Percentiles rank a stretch among this genome's conserved stretches.
Conservation (phyloP, 1,284 basidiomycete genomes). For the Rhodotorula sp. region DNA sequence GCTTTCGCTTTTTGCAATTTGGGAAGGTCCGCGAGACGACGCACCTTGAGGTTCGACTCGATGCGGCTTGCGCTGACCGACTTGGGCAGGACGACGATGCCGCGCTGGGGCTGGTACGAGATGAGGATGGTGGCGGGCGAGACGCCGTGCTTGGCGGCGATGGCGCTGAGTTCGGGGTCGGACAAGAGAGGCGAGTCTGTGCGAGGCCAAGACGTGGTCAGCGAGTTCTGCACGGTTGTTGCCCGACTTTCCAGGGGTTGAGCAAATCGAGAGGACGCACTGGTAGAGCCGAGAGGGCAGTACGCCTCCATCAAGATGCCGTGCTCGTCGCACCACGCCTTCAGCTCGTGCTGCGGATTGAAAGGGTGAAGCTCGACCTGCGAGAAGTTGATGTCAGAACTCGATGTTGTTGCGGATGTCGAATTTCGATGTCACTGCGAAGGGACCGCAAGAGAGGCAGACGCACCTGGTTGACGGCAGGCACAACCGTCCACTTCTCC, state of each 20-base stretch:
- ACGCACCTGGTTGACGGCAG: conserved; percentile 66
- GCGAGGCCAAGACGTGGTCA: not conserved
- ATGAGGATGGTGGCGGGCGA: conserved; percentile 66
- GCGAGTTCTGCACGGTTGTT: not conserved
- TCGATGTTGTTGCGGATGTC: too few species aligned
- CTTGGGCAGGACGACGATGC: conserved; percentile 74
- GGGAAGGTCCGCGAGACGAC: too few species aligned
- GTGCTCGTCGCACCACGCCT: conserved; percentile 67
- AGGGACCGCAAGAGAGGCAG: too few species aligned
- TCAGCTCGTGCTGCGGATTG: conserved; percentile 65
- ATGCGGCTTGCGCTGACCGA: conserved; percentile 74
- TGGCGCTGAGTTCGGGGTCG: conserved; percentile 64
- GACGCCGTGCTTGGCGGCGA: conserved; percentile 59
- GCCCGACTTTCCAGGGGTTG: too few species aligned
- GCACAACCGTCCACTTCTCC: conserved; percentile 63
- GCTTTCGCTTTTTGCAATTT: too few species aligned
- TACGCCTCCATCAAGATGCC: conserved; percentile 76
- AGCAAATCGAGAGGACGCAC: not conserved
- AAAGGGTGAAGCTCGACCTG: conserved; percentile 45
- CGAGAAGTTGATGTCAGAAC: too few species aligned
- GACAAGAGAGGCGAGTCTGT: conserved; percentile 66
- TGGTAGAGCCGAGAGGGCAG: conserved; percentile 77
- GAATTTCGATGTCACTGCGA: too few species aligned
- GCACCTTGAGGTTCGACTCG: conserved; percentile 63
- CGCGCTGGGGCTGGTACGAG: conserved; percentile 56